Evolutionary conservation across 805 yeast species (phyloP).

Genomic region (Kodamaea restingae): DNA sequence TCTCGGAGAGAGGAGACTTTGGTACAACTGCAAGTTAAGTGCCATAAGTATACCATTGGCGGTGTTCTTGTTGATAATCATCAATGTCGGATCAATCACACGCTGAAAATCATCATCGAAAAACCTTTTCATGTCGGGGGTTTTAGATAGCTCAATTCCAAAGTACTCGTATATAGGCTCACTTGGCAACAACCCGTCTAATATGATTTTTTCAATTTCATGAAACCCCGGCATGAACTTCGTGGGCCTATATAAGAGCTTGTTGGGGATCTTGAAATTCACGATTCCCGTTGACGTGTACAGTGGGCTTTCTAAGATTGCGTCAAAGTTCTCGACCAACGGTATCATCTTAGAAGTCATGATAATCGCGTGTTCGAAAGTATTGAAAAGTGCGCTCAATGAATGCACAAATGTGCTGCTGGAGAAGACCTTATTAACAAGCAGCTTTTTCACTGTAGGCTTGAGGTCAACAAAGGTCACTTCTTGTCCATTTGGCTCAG

Average conservation of each 20-base stretch:
- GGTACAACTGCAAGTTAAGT: conserved; percentile 21
- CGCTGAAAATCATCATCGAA: conserved; percentile 20
- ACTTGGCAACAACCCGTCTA: conserved; percentile 18
- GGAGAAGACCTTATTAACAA: background rate
- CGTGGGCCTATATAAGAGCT: conserved; percentile 15
- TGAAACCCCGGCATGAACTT: conserved; percentile 26
- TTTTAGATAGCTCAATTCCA: conserved; percentile 12
- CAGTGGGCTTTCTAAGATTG: conserved; percentile 7
- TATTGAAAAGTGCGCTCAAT: conserved; percentile 27
- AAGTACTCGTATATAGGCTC: conserved; percentile 19
- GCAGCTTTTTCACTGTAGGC: conserved; percentile 14
- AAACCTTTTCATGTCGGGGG: conserved; percentile 14
- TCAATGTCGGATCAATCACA: conserved; percentile 26
- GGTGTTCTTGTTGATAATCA: conserved; percentile 25
- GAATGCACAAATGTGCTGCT: conserved; percentile 14
- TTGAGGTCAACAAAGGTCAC: conserved; percentile 26
- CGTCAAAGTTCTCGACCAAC: conserved; percentile 16
- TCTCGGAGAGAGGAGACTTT: conserved; percentile 17
- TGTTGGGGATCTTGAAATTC: conserved; percentile 28
- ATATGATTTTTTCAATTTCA: conserved; percentile 25
- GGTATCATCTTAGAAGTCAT: conserved; percentile 24
- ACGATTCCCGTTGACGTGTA: conserved; percentile 22
- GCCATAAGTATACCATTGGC: conserved; percentile 27
- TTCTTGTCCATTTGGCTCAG: conserved; percentile 17
- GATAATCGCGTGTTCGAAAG: conserved; percentile 29